phyloP scores from a whole-genome alignment of 148 eudicot genomes.

The Nepenthes gracilis region DNA sequence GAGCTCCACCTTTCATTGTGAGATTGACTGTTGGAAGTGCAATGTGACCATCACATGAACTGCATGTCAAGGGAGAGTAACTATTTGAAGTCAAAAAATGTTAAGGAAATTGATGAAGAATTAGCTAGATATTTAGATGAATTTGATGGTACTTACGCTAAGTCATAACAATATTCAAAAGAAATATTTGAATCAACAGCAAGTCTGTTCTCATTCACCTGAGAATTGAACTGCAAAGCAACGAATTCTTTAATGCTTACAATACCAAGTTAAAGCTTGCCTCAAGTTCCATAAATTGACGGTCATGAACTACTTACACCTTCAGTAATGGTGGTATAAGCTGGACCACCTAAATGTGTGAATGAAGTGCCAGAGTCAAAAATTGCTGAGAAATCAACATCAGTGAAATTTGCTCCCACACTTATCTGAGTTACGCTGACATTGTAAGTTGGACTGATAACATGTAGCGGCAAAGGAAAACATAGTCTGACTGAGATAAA shows the following conservation, averaged over 20 bases:
- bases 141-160: conserved; percentile 32
- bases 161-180: conserved; percentile 63
- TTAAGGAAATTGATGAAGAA: background rate
- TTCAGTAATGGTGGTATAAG: conserved; percentile 40
- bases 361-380: conserved; percentile 91
- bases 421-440: conserved; percentile 43
- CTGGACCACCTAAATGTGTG: conserved; percentile 66
- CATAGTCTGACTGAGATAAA: background rate
- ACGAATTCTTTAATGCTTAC: conserved; percentile 4
- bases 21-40: conserved; percentile 24
- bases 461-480: conserved; percentile 2
- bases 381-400: conserved; percentile 40
- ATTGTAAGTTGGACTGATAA: conserved; percentile 61
- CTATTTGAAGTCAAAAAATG: background rate
- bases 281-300: background rate
- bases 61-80: conserved; percentile 8
- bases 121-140: background rate
- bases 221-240: conserved; percentile 31
- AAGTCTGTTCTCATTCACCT: conserved; percentile 33
- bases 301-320: conserved; percentile 30
- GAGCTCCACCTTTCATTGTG: conserved; percentile 68
- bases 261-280: background rate
- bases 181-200: conserved; percentile 44
- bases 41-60: conserved; percentile 7
- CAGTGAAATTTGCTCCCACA: conserved; percentile 44